Percentiles rank a stretch among this genome's conserved stretches.
These are phyloP conservation scores for Pseudogymnoascus sp. DNA, from an alignment of 2,329 filamentous ascomycete genomes.

Conservation along the genomic window DNA sequence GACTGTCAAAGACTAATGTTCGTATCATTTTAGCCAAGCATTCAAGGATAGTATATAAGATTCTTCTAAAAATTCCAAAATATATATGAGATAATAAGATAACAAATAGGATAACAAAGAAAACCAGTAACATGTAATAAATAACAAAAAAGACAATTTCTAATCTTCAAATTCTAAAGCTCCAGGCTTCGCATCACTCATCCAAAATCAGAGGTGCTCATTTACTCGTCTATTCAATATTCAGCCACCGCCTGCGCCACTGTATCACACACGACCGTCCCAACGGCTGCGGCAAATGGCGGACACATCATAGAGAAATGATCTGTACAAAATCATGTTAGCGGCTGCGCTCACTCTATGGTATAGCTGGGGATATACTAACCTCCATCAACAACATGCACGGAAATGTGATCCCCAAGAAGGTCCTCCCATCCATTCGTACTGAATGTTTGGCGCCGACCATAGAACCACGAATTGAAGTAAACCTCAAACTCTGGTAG, in stretches of 20 bases:
- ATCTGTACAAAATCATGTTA: neutral
- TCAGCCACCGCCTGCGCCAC: neutral
- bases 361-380: neutral
- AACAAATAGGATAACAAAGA: neutral
- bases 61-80: neutral
- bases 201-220: neutral
- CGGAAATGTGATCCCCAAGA: neutral
- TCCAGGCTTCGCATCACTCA: neutral
- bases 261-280: neutral
- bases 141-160: neutral
- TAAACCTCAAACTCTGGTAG: neutral
- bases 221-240: neutral
- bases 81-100: neutral
- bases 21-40: neutral
- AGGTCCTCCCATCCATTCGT: conserved; percentile 1
- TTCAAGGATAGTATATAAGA: neutral
- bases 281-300: neutral
- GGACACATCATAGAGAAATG: neutral
- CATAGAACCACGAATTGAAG: conserved; percentile 2
- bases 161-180: neutral
- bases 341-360: neutral
- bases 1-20: neutral
- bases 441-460: neutral
- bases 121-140: neutral
- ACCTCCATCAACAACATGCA: conserved; percentile 1